Evolutionary conservation across 176 grass and related monocot species (phyloP).

Genomic region (Echinochloa phyllopogon): DNA sequence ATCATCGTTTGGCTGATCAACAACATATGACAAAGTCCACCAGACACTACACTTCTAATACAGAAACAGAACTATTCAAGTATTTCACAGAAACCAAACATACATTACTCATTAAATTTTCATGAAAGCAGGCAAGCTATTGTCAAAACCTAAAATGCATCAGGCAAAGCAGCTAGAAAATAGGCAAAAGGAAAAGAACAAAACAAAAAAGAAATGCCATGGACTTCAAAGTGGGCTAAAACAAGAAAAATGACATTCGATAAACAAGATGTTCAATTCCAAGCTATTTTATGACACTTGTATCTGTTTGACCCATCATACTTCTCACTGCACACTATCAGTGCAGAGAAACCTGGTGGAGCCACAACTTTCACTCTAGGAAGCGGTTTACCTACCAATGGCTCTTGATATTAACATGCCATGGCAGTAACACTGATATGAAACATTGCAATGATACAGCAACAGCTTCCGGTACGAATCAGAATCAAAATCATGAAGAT

Average conservation of each 20-base stretch:
- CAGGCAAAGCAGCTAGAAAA: conserved; percentile 8
- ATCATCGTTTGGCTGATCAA: neutral
- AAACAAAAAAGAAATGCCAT: neutral
- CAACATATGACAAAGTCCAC: neutral
- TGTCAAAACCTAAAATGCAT: neutral
- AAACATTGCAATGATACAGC: conserved; percentile 33
- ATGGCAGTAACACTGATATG: conserved; percentile 64
- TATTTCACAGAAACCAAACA: conserved; percentile 3
- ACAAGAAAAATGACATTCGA: conserved; percentile 28
- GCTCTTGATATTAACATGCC: conserved; percentile 79
- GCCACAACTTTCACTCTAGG: conserved; percentile 68
- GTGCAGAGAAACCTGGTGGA: conserved; percentile 94
- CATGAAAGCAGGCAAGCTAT: neutral
- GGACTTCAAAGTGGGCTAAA: conserved; percentile 17
- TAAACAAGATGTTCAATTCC: conserved; percentile 9
- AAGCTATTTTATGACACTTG: neutral
- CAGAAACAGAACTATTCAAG: neutral
- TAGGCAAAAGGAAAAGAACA: neutral
- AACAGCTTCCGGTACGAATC: conserved; percentile 57
- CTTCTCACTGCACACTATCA: conserved; percentile 97
- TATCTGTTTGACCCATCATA: conserved; percentile 73
- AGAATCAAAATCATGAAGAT: neutral
- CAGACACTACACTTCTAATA: neutral
- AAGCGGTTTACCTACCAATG: conserved; percentile 64
- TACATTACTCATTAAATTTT: neutral